phyloP scores from a whole-genome alignment of 306 rosid species.

The Rosa chinensis region DNA sequence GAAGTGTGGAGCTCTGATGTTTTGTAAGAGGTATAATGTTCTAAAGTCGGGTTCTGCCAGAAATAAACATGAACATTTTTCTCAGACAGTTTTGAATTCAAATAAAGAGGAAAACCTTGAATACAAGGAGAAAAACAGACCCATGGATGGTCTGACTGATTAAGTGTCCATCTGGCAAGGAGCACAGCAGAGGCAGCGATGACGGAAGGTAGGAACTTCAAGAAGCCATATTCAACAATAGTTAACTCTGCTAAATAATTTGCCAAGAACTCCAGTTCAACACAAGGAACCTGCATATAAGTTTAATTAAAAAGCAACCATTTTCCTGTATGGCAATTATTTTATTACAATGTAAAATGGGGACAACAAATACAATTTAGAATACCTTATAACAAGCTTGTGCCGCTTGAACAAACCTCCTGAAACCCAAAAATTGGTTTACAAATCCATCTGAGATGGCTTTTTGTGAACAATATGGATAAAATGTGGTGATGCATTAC shows the following conservation, averaged over 20 bases:
- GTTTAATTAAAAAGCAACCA: slow-evolving; percentile 7
- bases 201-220: slow-evolving; percentile 75
- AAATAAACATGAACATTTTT: slow-evolving; percentile 17
- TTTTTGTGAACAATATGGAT: slow-evolving; percentile 1
- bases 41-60: slow-evolving; percentile 71
- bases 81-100: background rate
- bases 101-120: background rate
- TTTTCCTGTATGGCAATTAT: background rate
- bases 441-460: background rate
- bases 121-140: slow-evolving; percentile 36
- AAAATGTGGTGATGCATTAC: slow-evolving; percentile 36
- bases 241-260: slow-evolving; percentile 82
- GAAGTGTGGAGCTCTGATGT: slow-evolving; percentile 58
- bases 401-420: slow-evolving; percentile 87
- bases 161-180: slow-evolving; percentile 90
- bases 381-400: slow-evolving; percentile 69
- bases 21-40: slow-evolving; percentile 74
- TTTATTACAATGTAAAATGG: background rate
- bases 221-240: slow-evolving; percentile 67
- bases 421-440: slow-evolving; percentile 37
- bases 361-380: slow-evolving; percentile 5
- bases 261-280: slow-evolving; percentile 73
- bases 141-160: slow-evolving; percentile 78
- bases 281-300: slow-evolving; percentile 50
- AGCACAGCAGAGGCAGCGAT: slow-evolving; percentile 86